Percentiles rank a stretch among this genome's conserved stretches.
Conservation (phyloP, 2,329 filamentous ascomycete genomes). For the Pseudogymnoascus sp. region DNA sequence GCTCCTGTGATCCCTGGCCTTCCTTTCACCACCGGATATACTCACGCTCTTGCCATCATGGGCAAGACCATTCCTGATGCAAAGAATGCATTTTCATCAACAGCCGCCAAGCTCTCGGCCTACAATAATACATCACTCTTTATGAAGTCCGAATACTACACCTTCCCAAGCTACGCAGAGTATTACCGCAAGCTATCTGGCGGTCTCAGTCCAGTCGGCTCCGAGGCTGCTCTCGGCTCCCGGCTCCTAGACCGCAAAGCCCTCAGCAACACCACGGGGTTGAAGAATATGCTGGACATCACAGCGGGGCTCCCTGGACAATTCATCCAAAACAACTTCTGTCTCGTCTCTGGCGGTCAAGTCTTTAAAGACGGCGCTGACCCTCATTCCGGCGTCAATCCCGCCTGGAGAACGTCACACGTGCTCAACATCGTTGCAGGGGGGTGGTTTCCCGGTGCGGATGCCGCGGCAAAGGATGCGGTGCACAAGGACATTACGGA, state of each 20-base stretch:
- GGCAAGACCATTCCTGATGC: constrained; percentile 23
- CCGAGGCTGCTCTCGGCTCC: constrained; percentile 20
- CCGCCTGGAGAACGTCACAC: constrained; percentile 25
- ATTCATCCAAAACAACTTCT: constrained; percentile 21
- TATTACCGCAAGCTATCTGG: constrained; percentile 25
- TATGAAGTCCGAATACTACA: constrained; percentile 16
- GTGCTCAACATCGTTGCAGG: constrained; percentile 18
- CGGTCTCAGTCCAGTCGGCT: constrained; percentile 19
- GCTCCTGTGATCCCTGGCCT: constrained; percentile 21
- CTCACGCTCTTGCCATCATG: constrained; percentile 26
- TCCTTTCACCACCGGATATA: constrained; percentile 24
- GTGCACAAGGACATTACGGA: constrained; percentile 26
- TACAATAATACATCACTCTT: constrained; percentile 20
- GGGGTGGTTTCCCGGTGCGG: constrained; percentile 12
- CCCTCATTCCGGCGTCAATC: constrained; percentile 25
- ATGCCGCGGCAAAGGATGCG: constrained; percentile 16
- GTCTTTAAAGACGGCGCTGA: constrained; percentile 26
- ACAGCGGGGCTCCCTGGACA: constrained; percentile 23
- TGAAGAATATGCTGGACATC: constrained; percentile 24
- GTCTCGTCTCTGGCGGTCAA: constrained; percentile 27
- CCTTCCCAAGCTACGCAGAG: constrained; percentile 22
- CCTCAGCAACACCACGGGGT: constrained; percentile 16
- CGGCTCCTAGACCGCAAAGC: constrained; percentile 24
- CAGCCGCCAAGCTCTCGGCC: constrained; percentile 16
- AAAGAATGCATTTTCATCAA: constrained; percentile 18